Base-by-base conservation (phyloP, 139 green algal species). In the Diplosphaera chodatii region DNA sequence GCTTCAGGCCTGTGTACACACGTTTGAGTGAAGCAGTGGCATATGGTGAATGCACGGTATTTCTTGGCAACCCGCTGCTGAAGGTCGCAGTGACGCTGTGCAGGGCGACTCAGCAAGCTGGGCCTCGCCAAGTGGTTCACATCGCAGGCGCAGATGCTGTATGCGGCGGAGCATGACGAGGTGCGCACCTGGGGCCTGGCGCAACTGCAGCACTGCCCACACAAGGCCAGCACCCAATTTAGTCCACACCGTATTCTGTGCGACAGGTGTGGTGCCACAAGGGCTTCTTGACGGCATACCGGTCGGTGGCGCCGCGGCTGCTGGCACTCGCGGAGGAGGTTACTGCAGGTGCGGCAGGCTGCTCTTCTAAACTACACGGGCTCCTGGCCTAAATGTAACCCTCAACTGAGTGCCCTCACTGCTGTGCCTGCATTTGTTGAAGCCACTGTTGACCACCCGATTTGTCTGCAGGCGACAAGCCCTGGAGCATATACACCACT, bases 191-290 rank as follows among this genome's bases (percentile, higher is more conserved):
- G 37, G 13, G 37, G 13, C 37, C 37, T 48, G 8, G 10, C 13
- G 37, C 37, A 21, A 13, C 48, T 59, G 13, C 13, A 23, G 37
- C 37, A 48, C 37, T 48, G 37, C 48, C 48, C 48, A 59, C 25
- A n/a, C n/a, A n/a, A n/a, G n/a, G n/a, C n/a, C n/a, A n/a, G n/a
- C n/a, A n/a, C n/a, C n/a, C n/a, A n/a, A n/a, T n/a, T n/a, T n/a
- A n/a, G n/a, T n/a, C n/a, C n/a, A n/a, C n/a, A n/a, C n/a, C n/a
- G n/a, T n/a, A n/a, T n/a, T n/a, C n/a, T n/a, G n/a, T n/a, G n/a
- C n/a, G n/a, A n/a, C 48, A 59, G 48, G 41, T 70, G n/a, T 76
- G 71, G 71, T 27, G 48, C 6, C 71, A 76, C 40, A 55, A 55
- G 20, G 71, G 71, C 37, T 76, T 76, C 29, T 40, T 70, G 29